Evolutionary conservation across 2,329 filamentous ascomycete species (phyloP), one percentile per base, ranked within the genome.

Genomic region (Pseudogymnoascus sp.): DNA sequence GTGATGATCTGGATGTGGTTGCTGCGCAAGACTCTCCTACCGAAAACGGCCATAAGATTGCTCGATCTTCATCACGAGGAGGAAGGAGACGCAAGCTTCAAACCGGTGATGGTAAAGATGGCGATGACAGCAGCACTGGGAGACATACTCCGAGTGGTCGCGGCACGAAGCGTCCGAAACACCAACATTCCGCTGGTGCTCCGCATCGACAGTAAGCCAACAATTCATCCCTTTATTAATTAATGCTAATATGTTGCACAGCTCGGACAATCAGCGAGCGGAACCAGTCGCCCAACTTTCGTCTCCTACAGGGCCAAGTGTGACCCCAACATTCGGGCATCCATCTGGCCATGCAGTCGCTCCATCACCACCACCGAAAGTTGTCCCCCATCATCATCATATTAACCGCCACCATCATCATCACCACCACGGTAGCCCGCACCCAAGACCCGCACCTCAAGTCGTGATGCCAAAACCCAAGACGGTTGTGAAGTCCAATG

Each of bases 11-110:
- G 1, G 70, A 73, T 2, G 79, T 80, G 15, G 72, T 73, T 7
- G 66, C 73, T 4, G 71, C 73, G 0, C 77, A 78, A 66, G 84
- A 81, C 39, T 74, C 74, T 5, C 66, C 67, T 2, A 59, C 66
- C 26, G 70, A 72, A 26, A 69, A 75, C 60, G 71, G 71, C 29
- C 68, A 72, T 64, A 78, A 72, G 65, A 72, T 72, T 58, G 67
- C 71, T 61, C 76, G 79, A 36, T 74, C 74, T 37, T 68, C 70
- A 10, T 78, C 77, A 61, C 64, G 64, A 4, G 76, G 77, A 79
- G 82, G 47, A 81, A 85, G 85, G 70, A 81, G 86, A 62, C 80
- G 89, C 64, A 90, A 91, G 72, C 77, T 86, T 1, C 90, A 91
- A 70, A 89, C 96, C 60, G 91, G 94, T 47, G 88, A 90, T 3